Conservation (phyloP, 495 filamentous ascomycete genomes). For the Apodospora peruviana region DNA sequence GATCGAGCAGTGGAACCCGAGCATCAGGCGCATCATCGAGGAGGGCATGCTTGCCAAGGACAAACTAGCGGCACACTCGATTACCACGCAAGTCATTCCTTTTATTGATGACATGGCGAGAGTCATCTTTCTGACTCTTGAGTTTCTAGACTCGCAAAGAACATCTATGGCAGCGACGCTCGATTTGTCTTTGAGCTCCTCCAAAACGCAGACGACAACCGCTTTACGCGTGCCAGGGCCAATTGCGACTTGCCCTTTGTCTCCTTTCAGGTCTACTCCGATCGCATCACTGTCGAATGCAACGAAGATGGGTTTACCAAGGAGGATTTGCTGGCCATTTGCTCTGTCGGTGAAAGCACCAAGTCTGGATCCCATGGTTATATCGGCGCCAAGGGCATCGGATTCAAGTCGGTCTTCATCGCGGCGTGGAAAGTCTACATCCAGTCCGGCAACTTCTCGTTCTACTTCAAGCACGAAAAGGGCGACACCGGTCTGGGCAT, state of each 20-base stretch:
- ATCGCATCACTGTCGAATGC: constrained; percentile 31
- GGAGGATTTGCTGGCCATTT: constrained; percentile 29
- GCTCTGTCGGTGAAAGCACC: constrained; percentile 27
- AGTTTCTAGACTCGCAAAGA: constrained; percentile 30
- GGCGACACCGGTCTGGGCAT: constrained; percentile 33
- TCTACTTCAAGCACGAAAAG: constrained; percentile 26
- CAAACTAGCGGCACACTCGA: background rate
- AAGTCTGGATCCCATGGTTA: constrained; percentile 33
- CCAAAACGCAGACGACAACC: constrained; percentile 41
- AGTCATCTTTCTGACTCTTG: too few relatives aligned
- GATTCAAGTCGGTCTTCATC: constrained; percentile 49
- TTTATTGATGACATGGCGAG: too few relatives aligned
- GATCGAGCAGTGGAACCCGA: background rate
- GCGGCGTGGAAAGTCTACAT: constrained; percentile 40
- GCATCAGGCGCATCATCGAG: background rate
- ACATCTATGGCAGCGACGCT: constrained; percentile 32
- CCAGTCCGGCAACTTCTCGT: constrained; percentile 39
- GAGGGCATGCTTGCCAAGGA: background rate
- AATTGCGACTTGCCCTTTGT: constrained; percentile 17
- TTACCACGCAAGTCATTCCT: background rate
- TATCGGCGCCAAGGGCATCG: constrained; percentile 45
- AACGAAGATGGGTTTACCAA: constrained; percentile 40
- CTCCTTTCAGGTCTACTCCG: constrained; percentile 24
- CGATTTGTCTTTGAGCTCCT: constrained; percentile 39
- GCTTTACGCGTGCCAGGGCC: background rate